Percentiles rank a stretch among this genome's conserved stretches.
Evolutionary conservation across 345 rosid species (phyloP).

Genomic region (Brassica carinata): DNA sequence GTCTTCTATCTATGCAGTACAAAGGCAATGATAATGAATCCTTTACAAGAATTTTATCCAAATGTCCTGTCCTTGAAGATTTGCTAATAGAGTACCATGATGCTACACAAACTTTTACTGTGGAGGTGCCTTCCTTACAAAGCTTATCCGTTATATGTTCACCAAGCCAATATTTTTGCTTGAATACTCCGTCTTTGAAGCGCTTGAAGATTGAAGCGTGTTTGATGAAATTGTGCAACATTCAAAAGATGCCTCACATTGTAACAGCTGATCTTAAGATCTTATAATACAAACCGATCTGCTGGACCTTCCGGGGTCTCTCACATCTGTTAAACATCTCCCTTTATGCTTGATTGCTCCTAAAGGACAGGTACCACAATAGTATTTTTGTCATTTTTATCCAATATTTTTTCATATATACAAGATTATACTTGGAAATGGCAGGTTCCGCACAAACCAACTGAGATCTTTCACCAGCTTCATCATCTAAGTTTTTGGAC

Average conservation of each 20-base stretch:
- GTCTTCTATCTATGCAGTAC: not conserved
- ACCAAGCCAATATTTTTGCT: not conserved
- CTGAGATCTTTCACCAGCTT: not conserved
- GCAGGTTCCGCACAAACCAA: not conserved
- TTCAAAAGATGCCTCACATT: constrained; percentile 7
- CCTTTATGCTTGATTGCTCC: not conserved
- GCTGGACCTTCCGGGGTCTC: not conserved
- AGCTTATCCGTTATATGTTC: not conserved
- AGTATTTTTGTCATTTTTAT: not conserved
- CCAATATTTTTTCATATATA: not conserved
- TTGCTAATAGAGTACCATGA: not conserved
- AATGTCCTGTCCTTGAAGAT: constrained; percentile 6
- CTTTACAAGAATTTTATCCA: not conserved
- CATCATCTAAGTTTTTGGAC: not conserved
- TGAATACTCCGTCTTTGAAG: constrained; percentile 8
- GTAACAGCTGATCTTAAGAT: not conserved
- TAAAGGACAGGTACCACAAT: not conserved
- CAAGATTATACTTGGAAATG: not conserved
- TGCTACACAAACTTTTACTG: not conserved
- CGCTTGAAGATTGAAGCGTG: not conserved
- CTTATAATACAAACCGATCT: not conserved
- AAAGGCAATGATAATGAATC: not conserved
- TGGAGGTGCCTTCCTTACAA: not conserved
- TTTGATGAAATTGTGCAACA: not conserved
- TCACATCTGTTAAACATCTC: constrained; percentile 4